Evolutionary conservation across 768 basidiomycete species (phyloP), one percentile per base, ranked within the genome.

Genomic region (Boletus sensibilis): DNA sequence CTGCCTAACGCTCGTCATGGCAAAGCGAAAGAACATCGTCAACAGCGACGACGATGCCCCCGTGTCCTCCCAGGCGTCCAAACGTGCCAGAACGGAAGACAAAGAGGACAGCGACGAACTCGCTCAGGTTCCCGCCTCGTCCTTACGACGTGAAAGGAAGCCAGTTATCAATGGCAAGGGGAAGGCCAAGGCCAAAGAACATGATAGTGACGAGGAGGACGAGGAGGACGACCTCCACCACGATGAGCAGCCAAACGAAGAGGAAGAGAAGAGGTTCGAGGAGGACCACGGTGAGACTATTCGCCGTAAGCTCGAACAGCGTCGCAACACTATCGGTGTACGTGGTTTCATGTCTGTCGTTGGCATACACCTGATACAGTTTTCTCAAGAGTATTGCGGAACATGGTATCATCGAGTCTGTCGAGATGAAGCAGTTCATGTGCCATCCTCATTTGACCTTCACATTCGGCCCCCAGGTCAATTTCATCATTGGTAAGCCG

Each of bases 371-470:
- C 21, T 56, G 50, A 27, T 48, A 4, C n/a, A 54, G 0, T 46
- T 16, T 44, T 10, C 27, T 41, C 3, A 61, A 96, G 94, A 82
- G 79, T 14, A 78, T 91, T 44, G 91, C 94, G 6, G 88, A 95
- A 49, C 83, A 87, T 64, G 96, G 95, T 5, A 87, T 98, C 61
- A 90, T 98, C 57, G 88, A 92, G 63, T 79, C 80, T 34, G 82
- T 97, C 41, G 88, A 94, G 66, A 85, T 93, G 83, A 80, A 85
- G 66, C 88, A 98, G 67, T 98, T 98, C 75, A 96, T 98, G 94
- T 97, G 94, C 72, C 95, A 98, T 74, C 81, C 85, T 69, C 86
- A 80, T 72, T 78, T 94, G 43, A 86, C 80, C 1, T 92, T 97
- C 72, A 80, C 82, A 2, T 93, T 98, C 60, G 93, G 94, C 0